phyloP scores from a whole-genome alignment of 108 stramenopile genomes.

The Cyclotella baltica region DNA sequence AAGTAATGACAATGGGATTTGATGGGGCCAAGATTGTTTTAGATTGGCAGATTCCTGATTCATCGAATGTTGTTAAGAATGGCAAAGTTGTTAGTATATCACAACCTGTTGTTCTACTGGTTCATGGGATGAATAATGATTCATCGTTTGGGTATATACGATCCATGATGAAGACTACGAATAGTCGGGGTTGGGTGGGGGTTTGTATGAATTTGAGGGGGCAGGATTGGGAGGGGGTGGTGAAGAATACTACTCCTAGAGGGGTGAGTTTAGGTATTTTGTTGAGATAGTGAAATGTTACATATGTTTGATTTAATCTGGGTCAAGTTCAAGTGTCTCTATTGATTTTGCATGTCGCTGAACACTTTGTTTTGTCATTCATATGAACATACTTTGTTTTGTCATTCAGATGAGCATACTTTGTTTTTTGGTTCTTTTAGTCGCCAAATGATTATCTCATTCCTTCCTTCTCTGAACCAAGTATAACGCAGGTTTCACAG shows the following conservation, averaged over 20 bases:
- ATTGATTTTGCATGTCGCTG: not conserved
- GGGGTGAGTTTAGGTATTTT: slow-evolving; percentile 29
- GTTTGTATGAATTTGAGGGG: slow-evolving; percentile 85
- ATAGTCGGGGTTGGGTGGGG: slow-evolving; percentile 83
- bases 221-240: slow-evolving; percentile 56
- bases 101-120: slow-evolving; percentile 68
- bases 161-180: slow-evolving; percentile 75
- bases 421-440: not conserved
- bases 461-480: not conserved
- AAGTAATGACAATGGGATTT: slow-evolving; percentile 69
- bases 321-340: not conserved
- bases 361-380: too few relatives aligned
- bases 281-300: too few relatives aligned
- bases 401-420: not conserved
- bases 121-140: slow-evolving; percentile 91
- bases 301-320: not conserved
- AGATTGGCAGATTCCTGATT: slow-evolving; percentile 82
- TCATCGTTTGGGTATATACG: slow-evolving; percentile 87
- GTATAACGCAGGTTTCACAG: slow-evolving; percentile 83
- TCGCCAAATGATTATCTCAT: too few relatives aligned
- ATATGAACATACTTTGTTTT: not conserved
- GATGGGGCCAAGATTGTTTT: slow-evolving; percentile 79
- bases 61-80: not conserved
- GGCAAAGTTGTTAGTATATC: not conserved
- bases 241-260: slow-evolving; percentile 69